Percentiles rank a stretch among this genome's conserved stretches.
Evolutionary conservation across 805 yeast species (phyloP).

Genomic region (Zygoascus biomembranicola): DNA sequence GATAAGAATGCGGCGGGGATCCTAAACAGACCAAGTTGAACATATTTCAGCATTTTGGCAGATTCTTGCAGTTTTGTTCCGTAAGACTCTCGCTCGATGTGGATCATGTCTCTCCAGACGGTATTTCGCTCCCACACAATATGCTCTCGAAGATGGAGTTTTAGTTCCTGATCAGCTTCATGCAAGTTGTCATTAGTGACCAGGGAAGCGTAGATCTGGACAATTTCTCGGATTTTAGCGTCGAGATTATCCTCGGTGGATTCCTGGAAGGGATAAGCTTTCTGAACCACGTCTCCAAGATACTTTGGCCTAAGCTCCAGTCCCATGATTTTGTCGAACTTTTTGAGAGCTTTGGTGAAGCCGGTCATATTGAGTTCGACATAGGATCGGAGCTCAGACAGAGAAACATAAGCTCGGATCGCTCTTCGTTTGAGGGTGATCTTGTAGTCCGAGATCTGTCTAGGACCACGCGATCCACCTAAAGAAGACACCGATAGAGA

Average conservation of each 20-base stretch:
- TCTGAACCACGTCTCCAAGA: slow-evolving; percentile 35
- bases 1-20: slow-evolving; percentile 33
- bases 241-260: slow-evolving; percentile 43
- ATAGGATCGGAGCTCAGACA: slow-evolving; percentile 77
- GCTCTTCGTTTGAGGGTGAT: slow-evolving; percentile 60
- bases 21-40: slow-evolving; percentile 7
- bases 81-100: slow-evolving; percentile 77
- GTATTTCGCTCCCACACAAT: slow-evolving; percentile 97
- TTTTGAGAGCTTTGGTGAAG: slow-evolving; percentile 80
- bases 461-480: background rate
- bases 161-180: slow-evolving; percentile 42
- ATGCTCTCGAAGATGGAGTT: slow-evolving; percentile 70
- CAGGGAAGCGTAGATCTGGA: slow-evolving; percentile 47
- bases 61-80: slow-evolving; percentile 28
- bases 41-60: background rate
- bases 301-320: slow-evolving; percentile 54
- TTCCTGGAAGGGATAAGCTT: slow-evolving; percentile 48
- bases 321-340: slow-evolving; percentile 77
- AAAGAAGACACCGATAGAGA: background rate
- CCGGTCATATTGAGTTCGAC: slow-evolving; percentile 83
- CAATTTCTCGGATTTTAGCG: slow-evolving; percentile 43
- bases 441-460: slow-evolving; percentile 33
- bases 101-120: slow-evolving; percentile 95
- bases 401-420: slow-evolving; percentile 56
- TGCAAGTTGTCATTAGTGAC: slow-evolving; percentile 32